A percentile compares a stretch with the other conserved stretches of the same genome.
phyloP scores from a whole-genome alignment of 805 yeast species.

The Aciculoconidium aculeatum region DNA sequence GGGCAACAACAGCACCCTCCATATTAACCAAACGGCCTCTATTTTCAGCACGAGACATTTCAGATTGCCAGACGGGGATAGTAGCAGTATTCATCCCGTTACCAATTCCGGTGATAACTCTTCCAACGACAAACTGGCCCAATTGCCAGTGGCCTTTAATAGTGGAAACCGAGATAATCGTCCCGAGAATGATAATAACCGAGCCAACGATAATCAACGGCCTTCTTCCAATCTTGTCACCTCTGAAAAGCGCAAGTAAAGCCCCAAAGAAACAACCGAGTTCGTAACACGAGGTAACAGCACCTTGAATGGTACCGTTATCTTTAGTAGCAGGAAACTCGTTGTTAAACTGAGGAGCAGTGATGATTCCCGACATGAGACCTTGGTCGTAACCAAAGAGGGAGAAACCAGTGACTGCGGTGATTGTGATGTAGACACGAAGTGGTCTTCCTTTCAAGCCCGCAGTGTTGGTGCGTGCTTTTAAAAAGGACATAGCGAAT shows the following conservation, averaged over 20 bases:
- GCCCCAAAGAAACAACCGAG: conserved; percentile 41
- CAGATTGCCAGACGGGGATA: conserved; percentile 44
- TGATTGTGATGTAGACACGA: conserved; percentile 20
- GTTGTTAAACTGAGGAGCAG: conserved; percentile 30
- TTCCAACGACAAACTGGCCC: conserved; percentile 39
- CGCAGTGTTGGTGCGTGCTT: conserved; percentile 43
- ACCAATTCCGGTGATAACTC: conserved; percentile 44
- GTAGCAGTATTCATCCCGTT: conserved; percentile 39
- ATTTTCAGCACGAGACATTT: conserved; percentile 38
- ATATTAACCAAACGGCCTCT: conserved; percentile 32
- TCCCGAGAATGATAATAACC: conserved; percentile 35
- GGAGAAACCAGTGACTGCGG: conserved; percentile 27
- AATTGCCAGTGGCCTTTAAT: conserved; percentile 34
- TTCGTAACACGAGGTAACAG: conserved; percentile 22
- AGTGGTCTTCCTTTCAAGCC: conserved; percentile 52
- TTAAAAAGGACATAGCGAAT: conserved; percentile 6
- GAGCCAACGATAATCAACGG: conserved; percentile 34
- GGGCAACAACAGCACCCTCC: conserved; percentile 48
- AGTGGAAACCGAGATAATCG: conserved; percentile 33
- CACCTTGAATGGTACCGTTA: conserved; percentile 24
- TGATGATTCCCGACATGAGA: conserved; percentile 39
- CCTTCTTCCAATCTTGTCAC: conserved; percentile 40
- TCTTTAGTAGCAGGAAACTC: conserved; percentile 35
- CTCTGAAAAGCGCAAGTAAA: conserved; percentile 31
- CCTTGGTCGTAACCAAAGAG: conserved; percentile 35